Base-by-base conservation (phyloP, 441 rosid species). In the Bruguiera hainesii region DNA sequence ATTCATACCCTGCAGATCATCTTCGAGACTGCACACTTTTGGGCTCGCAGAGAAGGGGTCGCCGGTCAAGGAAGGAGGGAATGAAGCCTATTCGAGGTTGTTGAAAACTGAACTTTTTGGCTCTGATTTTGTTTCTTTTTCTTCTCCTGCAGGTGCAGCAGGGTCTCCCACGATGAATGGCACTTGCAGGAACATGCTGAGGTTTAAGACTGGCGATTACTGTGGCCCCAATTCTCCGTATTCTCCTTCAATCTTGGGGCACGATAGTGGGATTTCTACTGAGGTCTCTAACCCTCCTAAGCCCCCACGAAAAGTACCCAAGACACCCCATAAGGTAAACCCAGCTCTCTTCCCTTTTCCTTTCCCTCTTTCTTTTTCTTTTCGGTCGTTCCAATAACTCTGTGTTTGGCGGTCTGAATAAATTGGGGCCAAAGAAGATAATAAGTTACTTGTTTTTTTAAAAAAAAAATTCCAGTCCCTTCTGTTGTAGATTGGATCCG, bases 1-100 rank as follows among this genome's bases (percentile, higher is more conserved):
- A 78, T 95, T 95, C 82, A 95, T 92, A 64, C 99, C 99, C 1
- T 95, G 99, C 78, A 82, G 98, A 90, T 95, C 99, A 29, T 84
- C 98, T 4, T 95, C 99, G 2, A 84, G 99, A 71, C 84, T 95
- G 23, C 91, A 92, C 77, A 81, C 97, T n/a, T 95, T 90, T 64
- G 98, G 96, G 76, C 84, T 92, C 2, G 75, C 77, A 6, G 99
- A 95, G 11, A 92, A 84, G 73, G 87, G 73, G 19, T 78, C 97
- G 2, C 98, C 98, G 3, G 88, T 80, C 28, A 95, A 95, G 82
- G 97, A 95, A 85, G 99, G 99, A 70, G 95, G 89, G 9, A 92
- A 89, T 66, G 97, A 92, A 73, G 89, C 96, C 7, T 94, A 89
- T 68, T 73, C 81, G 0, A 84, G 97, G 76, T 68, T 91, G 76